Conservation (phyloP, 202 grass and related monocot species). For the Saccharum hybrid region DNA sequence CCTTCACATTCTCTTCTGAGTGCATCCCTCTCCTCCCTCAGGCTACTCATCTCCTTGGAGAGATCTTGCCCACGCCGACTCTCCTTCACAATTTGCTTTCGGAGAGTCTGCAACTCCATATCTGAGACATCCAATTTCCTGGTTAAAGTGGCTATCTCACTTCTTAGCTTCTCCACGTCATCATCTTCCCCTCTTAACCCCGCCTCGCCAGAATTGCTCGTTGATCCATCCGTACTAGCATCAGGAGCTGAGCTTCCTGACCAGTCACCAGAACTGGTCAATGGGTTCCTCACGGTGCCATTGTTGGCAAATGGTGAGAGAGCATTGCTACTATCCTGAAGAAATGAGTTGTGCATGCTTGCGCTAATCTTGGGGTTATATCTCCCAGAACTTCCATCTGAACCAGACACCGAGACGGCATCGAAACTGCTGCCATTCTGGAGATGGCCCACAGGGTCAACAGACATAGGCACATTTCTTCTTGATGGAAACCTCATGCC, state of each 20-base stretch:
- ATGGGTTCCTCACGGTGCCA: slow-evolving; percentile 51
- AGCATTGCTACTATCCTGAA: slow-evolving; percentile 51
- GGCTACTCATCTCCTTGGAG: slow-evolving; percentile 66
- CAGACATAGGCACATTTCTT: slow-evolving; percentile 46
- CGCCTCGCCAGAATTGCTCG: slow-evolving; percentile 79
- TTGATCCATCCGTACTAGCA: slow-evolving; percentile 83
- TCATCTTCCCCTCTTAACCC: slow-evolving; percentile 69
- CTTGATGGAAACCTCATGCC: slow-evolving; percentile 63
- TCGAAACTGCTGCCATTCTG: slow-evolving; percentile 67
- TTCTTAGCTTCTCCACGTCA: slow-evolving; percentile 78
- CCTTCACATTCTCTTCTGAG: slow-evolving; percentile 81
- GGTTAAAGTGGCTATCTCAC: slow-evolving; percentile 68
- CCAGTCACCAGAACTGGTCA: slow-evolving; percentile 82
- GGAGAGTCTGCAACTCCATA: slow-evolving; percentile 90
- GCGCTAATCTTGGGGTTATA: slow-evolving; percentile 61
- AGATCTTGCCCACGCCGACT: slow-evolving; percentile 82
- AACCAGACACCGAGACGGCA: slow-evolving; percentile 67
- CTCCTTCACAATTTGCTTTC: slow-evolving; percentile 94
- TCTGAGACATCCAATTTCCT: slow-evolving; percentile 88
- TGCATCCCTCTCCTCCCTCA: slow-evolving; percentile 83
- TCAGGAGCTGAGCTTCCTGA: slow-evolving; percentile 79
- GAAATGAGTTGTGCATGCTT: slow-evolving; percentile 49
- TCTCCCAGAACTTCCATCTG: slow-evolving; percentile 79
- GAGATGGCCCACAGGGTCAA: slow-evolving; percentile 54
- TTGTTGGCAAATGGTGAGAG: slow-evolving; percentile 65